Percentiles rank a stretch among this genome's conserved stretches.
Conservation (phyloP, 129 eudicot species). For the Ambrosia artemisiifolia region DNA sequence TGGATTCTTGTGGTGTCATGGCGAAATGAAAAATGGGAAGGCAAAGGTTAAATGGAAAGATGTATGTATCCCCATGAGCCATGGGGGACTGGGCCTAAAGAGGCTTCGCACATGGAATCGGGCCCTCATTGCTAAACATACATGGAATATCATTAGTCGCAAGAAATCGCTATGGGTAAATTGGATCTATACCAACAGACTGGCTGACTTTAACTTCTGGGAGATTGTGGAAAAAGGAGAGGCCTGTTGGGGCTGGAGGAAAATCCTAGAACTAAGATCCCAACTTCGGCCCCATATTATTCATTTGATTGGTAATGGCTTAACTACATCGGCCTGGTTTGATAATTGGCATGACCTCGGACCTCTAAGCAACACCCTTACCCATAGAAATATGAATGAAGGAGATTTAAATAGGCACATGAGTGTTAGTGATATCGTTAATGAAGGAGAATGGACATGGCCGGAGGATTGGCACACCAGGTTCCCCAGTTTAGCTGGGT, state of each 20-base stretch:
- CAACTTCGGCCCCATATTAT: not conserved
- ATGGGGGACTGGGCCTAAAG: not conserved
- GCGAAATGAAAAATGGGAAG: not conserved
- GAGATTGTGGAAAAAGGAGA: not conserved
- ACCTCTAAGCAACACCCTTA: not conserved
- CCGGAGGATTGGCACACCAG: not conserved
- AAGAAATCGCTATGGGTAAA: not conserved
- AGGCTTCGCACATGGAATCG: not conserved
- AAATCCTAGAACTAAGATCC: not conserved
- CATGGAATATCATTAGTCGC: not conserved
- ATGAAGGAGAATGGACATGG: not conserved
- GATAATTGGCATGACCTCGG: not conserved
- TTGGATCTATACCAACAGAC: not conserved
- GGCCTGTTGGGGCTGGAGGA: not conserved
- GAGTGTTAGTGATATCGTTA: rapidly evolving
- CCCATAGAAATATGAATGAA: not conserved
- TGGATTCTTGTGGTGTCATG: not conserved
- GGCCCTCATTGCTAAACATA: not conserved
- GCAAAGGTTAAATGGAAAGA: not conserved
- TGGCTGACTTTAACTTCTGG: not conserved
- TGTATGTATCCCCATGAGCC: not conserved
- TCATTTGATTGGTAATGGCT: not conserved
- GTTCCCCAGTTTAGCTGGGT: not conserved
- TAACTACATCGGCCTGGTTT: not conserved
- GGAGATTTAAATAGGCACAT: not conserved